These are phyloP conservation scores for Aspergillus transmontanensis DNA, from an alignment of 2,329 filamentous ascomycete genomes.

Conservation along the genomic window DNA sequence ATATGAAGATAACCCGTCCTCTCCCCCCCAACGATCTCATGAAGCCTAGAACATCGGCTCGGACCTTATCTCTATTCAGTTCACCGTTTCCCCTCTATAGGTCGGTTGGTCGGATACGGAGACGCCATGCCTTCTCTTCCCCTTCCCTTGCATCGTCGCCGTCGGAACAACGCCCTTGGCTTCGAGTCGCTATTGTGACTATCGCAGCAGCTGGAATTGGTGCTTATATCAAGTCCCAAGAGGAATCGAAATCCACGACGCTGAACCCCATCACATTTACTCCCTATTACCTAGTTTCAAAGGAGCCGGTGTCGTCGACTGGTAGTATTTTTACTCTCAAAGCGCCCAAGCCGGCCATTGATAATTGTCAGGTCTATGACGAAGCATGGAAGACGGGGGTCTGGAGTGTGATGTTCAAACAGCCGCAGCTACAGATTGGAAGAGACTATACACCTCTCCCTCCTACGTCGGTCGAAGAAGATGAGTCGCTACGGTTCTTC, in stretches of 20 bases:
- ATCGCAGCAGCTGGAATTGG: slow-evolving; percentile 39
- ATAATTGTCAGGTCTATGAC: slow-evolving; percentile 43
- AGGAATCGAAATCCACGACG: slow-evolving; percentile 26
- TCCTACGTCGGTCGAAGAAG: slow-evolving; percentile 28
- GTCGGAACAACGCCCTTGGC: slow-evolving; percentile 33
- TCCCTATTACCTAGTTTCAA: slow-evolving; percentile 45
- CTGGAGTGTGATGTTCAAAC: slow-evolving; percentile 91
- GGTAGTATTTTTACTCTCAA: slow-evolving; percentile 50
- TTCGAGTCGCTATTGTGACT: slow-evolving; percentile 38
- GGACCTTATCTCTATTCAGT: slow-evolving; percentile 21
- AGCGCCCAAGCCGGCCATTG: slow-evolving; percentile 33
- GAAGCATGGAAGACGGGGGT: slow-evolving; percentile 65
- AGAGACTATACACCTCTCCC: slow-evolving; percentile 86
- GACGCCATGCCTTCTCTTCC: slow-evolving; percentile 27
- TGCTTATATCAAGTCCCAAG: slow-evolving; percentile 36
- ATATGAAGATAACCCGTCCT: not conserved
- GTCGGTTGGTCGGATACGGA: slow-evolving; percentile 6
- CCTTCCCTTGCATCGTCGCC: slow-evolving; percentile 21
- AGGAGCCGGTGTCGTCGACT: slow-evolving; percentile 49
- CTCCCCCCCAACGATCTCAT: slow-evolving; percentile 13
- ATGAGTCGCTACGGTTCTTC: slow-evolving; percentile 66
- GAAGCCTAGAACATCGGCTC: slow-evolving; percentile 20
- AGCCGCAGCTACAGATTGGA: slow-evolving; percentile 90
- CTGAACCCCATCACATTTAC: slow-evolving; percentile 44
- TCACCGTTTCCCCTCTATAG: slow-evolving; percentile 15